Percentiles rank a stretch among this genome's conserved stretches.
These are phyloP conservation scores for Pisolithus albus DNA, from an alignment of 768 basidiomycete genomes.

Conservation along the genomic window DNA sequence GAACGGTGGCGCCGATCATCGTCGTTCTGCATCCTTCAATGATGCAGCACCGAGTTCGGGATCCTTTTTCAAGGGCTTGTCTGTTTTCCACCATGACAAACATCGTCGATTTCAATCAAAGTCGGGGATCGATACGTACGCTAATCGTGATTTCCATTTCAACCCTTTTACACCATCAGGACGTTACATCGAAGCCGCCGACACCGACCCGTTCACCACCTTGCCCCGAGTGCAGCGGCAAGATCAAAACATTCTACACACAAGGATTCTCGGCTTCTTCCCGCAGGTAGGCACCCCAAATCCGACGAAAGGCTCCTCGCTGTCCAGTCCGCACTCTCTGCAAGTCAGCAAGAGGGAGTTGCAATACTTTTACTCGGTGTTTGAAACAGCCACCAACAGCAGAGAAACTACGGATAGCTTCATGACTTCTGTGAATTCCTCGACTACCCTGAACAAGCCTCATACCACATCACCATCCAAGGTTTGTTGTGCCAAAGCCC, in stretches of 20 bases:
- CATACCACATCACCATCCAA: slow-evolving; percentile 29
- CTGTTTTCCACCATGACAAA: slow-evolving; percentile 5
- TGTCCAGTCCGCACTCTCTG: slow-evolving; percentile 21
- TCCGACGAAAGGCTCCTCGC: slow-evolving; percentile 26
- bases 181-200: slow-evolving; percentile 8
- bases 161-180: slow-evolving; percentile 3
- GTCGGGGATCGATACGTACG: slow-evolving; percentile 1
- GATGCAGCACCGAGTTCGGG: slow-evolving; percentile 45
- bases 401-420: slow-evolving; percentile 7
- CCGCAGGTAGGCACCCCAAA: slow-evolving; percentile 36
- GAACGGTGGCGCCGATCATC: slow-evolving; percentile 15
- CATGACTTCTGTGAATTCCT: slow-evolving; percentile 24
- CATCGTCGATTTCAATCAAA: slow-evolving; percentile 3
- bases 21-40: slow-evolving; percentile 35
- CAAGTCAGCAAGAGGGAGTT: slow-evolving; percentile 28
- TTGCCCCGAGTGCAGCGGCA: slow-evolving; percentile 22
- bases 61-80: slow-evolving; percentile 15
- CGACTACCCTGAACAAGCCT: slow-evolving; percentile 21
- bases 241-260: slow-evolving; percentile 20
- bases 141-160: slow-evolving; percentile 14
- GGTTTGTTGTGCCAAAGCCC: slow-evolving; percentile 23
- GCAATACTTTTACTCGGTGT: slow-evolving; percentile 34
- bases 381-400: slow-evolving; percentile 27
- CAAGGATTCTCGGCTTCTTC: slow-evolving; percentile 23
- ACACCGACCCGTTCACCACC: slow-evolving; percentile 9